Evolutionary conservation across 179 eudicot genomes (phyloP), one percentile per base, ranked within the genome.

Genomic region (Amaranthus tricolor): DNA sequence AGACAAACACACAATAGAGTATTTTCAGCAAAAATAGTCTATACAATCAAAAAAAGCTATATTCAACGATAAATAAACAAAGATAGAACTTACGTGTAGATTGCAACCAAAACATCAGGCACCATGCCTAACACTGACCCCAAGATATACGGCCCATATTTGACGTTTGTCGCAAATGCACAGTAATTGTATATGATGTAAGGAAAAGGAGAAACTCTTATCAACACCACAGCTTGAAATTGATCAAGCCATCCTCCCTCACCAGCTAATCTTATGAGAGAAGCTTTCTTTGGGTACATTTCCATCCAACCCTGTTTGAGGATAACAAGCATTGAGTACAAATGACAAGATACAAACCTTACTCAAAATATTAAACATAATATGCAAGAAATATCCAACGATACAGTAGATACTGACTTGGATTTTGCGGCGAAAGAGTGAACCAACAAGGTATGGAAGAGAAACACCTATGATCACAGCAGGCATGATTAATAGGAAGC

Each of bases 201-300:
- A 1, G 99, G 99, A 70, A 95, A 95, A 75, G 99, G 99, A 78
- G 99, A 95, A 80, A 95, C 83, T 78, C 99, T 85, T 73, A 95
- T 89, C 72, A 95, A 80, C 57, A 91, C 68, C 78, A 95, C 97
- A 74, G 92, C 87, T 70, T 81, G 87, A 77, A 91, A 90, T 77
- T 95, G 99, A 77, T 84, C 84, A 44, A 87, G 71, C 88, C 91
- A 89, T 77, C 78, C 87, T 77, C 99, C 99, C 78, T 91, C 97
- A 57, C 97, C 95, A 20, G 97, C 99, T 79, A 95, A 82, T 79
- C 84, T 90, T 74, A 95, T 85, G 61, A 95, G 61, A 55, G 93
- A 89, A 78, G 99, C 99, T 81, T 77, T 89, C 79, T 95, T 93
- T 0, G 97, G 97, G 69, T 93, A 81, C 68, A 76, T 86, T 62